Percentiles rank a stretch among this genome's conserved stretches.
Evolutionary conservation across 768 basidiomycete species (phyloP).

Genomic region (Harrya chromipes): DNA sequence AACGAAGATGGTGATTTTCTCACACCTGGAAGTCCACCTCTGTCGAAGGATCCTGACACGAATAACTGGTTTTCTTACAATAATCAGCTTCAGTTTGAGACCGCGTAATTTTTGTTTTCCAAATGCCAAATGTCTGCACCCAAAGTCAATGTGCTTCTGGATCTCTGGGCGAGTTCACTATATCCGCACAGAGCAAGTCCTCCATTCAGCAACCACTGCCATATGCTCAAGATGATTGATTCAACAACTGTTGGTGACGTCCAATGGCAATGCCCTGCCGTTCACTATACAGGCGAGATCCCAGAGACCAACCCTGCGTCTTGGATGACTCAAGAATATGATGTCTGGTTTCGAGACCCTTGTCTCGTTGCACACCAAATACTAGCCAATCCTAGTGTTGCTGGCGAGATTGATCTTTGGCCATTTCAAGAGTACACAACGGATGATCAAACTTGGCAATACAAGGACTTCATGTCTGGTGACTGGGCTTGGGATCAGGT

Average conservation of each 20-base stretch:
- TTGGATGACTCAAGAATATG: conserved; percentile 28
- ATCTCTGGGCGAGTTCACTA: conserved; percentile 17
- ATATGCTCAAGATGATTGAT: conserved; percentile 29
- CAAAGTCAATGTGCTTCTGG: conserved; percentile 16
- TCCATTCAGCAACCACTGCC: conserved; percentile 24
- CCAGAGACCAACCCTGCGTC: conserved; percentile 10
- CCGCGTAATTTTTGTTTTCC: conserved; percentile 19
- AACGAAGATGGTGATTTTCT: conserved; percentile 1
- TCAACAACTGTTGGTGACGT: conserved; percentile 22
- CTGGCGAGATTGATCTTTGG: conserved; percentile 14
- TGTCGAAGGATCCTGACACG: neutral
- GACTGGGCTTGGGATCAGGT: neutral
- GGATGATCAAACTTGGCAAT: conserved; percentile 4
- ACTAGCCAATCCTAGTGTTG: conserved; percentile 23
- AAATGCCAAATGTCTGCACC: conserved; percentile 19
- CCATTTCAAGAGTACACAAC: conserved; percentile 14
- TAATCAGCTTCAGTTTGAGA: conserved; percentile 14
- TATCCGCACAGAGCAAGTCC: conserved; percentile 5
- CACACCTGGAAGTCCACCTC: neutral
- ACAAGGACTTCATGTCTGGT: neutral
- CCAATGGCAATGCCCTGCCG: conserved; percentile 27
- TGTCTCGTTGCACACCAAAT: conserved; percentile 15
- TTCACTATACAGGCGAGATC: conserved; percentile 14
- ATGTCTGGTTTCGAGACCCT: conserved; percentile 28
- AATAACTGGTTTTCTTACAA: conserved; percentile 14